Percentiles rank a stretch among this genome's conserved stretches.
Conservation (phyloP, 768 basidiomycete species). For the Suillus americanus region DNA sequence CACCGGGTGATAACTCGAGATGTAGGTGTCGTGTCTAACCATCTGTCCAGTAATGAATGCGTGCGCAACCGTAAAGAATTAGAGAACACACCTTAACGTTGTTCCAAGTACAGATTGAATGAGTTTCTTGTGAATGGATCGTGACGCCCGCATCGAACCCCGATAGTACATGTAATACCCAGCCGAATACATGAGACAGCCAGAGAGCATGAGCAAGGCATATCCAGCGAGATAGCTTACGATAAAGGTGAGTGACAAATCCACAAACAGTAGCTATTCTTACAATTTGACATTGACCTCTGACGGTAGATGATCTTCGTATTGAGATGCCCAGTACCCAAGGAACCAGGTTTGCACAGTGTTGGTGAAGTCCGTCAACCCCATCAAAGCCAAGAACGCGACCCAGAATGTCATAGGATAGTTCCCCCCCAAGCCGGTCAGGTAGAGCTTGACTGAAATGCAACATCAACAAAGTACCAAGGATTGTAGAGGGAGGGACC, state of each 20-base stretch:
- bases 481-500: slow-evolving; percentile 11
- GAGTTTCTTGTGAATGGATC: slow-evolving; percentile 50
- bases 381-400: slow-evolving; percentile 16
- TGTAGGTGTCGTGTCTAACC: slow-evolving; percentile 49
- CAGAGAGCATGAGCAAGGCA: slow-evolving; percentile 34
- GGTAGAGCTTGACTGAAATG: slow-evolving; percentile 32
- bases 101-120: slow-evolving; percentile 55
- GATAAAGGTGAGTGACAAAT: not conserved
- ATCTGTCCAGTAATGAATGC: slow-evolving; percentile 36
- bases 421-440: slow-evolving; percentile 24
- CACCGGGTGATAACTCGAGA: slow-evolving; percentile 66
- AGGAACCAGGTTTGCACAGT: slow-evolving; percentile 41
- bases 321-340: slow-evolving; percentile 46
- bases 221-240: slow-evolving; percentile 51
- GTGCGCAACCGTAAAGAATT: slow-evolving; percentile 17
- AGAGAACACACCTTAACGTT: slow-evolving; percentile 57
- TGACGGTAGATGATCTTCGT: slow-evolving; percentile 31
- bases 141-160: slow-evolving; percentile 54
- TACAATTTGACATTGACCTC: slow-evolving; percentile 37
- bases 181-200: slow-evolving; percentile 31
- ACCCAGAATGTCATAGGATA: slow-evolving; percentile 33
- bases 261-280: slow-evolving; percentile 8
- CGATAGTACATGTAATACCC: slow-evolving; percentile 42
- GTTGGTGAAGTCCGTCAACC: slow-evolving; percentile 21
- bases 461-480: slow-evolving; percentile 19